A percentile compares a stretch with the other conserved stretches of the same genome.
Conservation (phyloP, 2,329 filamentous ascomycete species). For the Nemania bipapillata region DNA sequence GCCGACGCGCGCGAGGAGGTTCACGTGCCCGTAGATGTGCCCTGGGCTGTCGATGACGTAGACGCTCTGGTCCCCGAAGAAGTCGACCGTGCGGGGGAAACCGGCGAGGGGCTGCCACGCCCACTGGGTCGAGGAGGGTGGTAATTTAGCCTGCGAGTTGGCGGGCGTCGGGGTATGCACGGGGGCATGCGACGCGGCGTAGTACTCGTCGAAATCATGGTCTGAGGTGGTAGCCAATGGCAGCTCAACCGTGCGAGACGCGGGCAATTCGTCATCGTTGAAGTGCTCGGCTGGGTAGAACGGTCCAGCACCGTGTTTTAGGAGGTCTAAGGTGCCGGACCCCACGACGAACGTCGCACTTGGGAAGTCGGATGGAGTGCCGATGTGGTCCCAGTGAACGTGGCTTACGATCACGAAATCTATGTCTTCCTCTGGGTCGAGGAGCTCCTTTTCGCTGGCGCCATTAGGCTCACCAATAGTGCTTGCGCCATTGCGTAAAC, state of each 20-base stretch:
- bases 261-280: constrained; percentile 47
- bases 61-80: constrained; percentile 59
- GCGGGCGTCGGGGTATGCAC: constrained; percentile 38
- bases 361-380: constrained; percentile 64
- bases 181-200: constrained; percentile 28
- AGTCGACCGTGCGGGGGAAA: constrained; percentile 59
- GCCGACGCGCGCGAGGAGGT: constrained; percentile 57
- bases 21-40: constrained; percentile 63
- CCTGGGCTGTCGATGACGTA: constrained; percentile 63
- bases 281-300: constrained; percentile 49
- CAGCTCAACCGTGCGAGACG: constrained; percentile 56
- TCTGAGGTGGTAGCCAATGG: constrained; percentile 47
- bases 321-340: constrained; percentile 56
- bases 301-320: constrained; percentile 50
- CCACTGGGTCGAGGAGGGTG: constrained; percentile 42
- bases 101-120: constrained; percentile 57
- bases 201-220: constrained; percentile 21
- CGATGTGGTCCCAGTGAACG: constrained; percentile 68
- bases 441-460: constrained; percentile 1
- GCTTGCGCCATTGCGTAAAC: constrained; percentile 47
- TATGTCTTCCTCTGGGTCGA: constrained; percentile 40
- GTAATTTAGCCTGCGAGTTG: constrained; percentile 36
- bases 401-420: constrained; percentile 60
- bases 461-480: not conserved
- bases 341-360: constrained; percentile 63